Percentiles rank a stretch among this genome's conserved stretches.
phyloP scores from a whole-genome alignment of 768 basidiomycete genomes.

The Tulasnella sp. region DNA sequence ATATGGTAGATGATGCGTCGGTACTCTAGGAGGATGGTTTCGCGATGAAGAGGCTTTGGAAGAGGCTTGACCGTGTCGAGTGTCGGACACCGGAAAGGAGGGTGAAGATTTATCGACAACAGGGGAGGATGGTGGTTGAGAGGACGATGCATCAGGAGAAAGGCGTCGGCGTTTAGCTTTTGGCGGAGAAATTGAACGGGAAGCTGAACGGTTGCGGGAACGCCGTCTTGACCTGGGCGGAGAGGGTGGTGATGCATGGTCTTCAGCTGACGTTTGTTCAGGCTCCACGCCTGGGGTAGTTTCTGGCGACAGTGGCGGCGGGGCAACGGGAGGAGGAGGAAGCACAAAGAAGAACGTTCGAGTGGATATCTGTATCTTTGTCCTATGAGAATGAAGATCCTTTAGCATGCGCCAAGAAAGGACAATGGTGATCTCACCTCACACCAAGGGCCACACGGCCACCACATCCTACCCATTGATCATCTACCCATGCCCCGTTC shows the following conservation, averaged over 20 bases:
- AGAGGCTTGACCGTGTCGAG: too few species aligned
- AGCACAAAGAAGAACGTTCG: conserved; percentile 95
- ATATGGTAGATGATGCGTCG: too few species aligned
- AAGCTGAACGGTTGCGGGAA: background rate
- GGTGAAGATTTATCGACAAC: too few species aligned
- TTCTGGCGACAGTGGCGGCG: conserved; percentile 10
- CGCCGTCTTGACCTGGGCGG: too few species aligned
- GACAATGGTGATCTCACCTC: conserved; percentile 39
- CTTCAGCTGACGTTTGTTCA: conserved; percentile 12
- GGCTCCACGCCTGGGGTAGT: conserved; percentile 18
- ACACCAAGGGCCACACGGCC: conserved; percentile 75
- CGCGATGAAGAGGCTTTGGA: background rate
- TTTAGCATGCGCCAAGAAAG: background rate
- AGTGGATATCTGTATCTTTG: conserved; percentile 93
- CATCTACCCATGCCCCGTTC: conserved; percentile 97
- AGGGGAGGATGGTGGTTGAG: conserved; percentile 3
- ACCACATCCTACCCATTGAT: conserved; percentile 86
- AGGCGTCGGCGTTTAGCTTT: background rate
- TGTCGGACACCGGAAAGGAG: too few species aligned
- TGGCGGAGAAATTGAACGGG: background rate
- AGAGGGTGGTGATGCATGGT: background rate
- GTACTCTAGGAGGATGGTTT: background rate
- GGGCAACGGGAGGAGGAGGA: conserved; percentile 65
- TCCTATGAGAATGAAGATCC: conserved; percentile 36
- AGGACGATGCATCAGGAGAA: conserved; percentile 1